phyloP scores from a whole-genome alignment of 345 rosid genomes.

The Euphorbia pulcherrima region DNA sequence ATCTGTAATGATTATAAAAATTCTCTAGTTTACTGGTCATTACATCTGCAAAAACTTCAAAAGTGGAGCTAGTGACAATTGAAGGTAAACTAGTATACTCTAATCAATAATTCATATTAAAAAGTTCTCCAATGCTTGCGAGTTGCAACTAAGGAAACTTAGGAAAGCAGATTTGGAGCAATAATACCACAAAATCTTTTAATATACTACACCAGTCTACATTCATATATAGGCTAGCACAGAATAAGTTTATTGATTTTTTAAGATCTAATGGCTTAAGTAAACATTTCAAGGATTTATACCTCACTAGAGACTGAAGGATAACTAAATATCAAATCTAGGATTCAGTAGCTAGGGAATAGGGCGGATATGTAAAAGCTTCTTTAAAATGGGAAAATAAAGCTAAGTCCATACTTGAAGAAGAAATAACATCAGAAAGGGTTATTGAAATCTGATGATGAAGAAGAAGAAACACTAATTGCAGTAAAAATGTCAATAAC shows the following conservation, averaged over 20 bases:
- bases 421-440: neutral
- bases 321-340: conserved; percentile 12
- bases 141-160: no score
- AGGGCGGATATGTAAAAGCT: neutral
- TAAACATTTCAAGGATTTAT: neutral
- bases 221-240: no score
- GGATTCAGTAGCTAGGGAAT: conserved; percentile 3
- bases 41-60: neutral
- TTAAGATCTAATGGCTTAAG: conserved; percentile 19
- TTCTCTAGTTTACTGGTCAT: no score
- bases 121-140: no score
- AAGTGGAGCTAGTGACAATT: no score
- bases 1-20: no score
- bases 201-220: no score
- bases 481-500: conserved; percentile 8
- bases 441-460: conserved; percentile 29
- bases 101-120: no score
- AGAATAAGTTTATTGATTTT: neutral
- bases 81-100: no score
- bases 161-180: no score
- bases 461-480: conserved; percentile 16
- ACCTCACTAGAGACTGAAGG: neutral
- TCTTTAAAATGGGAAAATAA: neutral
- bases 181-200: no score
- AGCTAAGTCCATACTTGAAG: conserved; percentile 21